These are phyloP conservation scores for Microbotryum violaceum DNA, from an alignment of 1,284 basidiomycete species.

Conservation along the genomic window DNA sequence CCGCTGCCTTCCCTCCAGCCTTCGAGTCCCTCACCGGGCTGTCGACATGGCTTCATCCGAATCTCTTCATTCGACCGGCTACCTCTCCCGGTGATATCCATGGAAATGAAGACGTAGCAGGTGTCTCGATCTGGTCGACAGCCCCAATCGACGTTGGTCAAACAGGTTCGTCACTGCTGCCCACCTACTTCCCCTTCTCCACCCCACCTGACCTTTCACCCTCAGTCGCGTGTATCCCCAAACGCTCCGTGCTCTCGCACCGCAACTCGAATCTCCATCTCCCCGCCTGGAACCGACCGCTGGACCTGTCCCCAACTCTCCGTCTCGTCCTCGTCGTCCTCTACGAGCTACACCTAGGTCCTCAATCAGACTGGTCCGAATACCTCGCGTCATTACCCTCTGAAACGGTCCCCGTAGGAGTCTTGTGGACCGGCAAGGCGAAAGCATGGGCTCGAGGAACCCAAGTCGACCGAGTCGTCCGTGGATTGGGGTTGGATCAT, in stretches of 20 bases:
- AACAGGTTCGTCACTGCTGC: too few relatives aligned
- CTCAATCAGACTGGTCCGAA: slow-evolving; percentile 38
- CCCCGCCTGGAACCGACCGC: background rate
- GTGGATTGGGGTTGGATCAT: slow-evolving; percentile 32
- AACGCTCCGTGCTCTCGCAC: slow-evolving; percentile 39
- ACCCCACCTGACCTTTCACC: too few relatives aligned
- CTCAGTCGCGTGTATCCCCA: slow-evolving; percentile 42
- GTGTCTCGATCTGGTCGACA: too few relatives aligned
- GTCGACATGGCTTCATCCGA: too few relatives aligned
- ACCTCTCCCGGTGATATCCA: too few relatives aligned
- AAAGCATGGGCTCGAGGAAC: slow-evolving; percentile 38
- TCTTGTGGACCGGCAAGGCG: slow-evolving; percentile 39
- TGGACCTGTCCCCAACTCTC: slow-evolving; percentile 33
- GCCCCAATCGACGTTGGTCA: too few relatives aligned
- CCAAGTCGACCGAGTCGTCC: slow-evolving; percentile 39
- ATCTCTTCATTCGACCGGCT: too few relatives aligned
- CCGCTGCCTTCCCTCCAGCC: too few relatives aligned
- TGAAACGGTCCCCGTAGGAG: slow-evolving; percentile 35
- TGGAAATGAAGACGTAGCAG: too few relatives aligned
- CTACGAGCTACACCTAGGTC: slow-evolving; percentile 41
- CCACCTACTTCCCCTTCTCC: too few relatives aligned
- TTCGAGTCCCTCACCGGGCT: too few relatives aligned
- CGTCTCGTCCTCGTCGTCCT: slow-evolving; percentile 41
- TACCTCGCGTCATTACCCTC: slow-evolving; percentile 43
- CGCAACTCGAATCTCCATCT: slow-evolving; percentile 34